Evolutionary conservation across 1,139 yeast species (phyloP), one percentile per base, ranked within the genome.

Genomic region (Candida mesenterica): DNA sequence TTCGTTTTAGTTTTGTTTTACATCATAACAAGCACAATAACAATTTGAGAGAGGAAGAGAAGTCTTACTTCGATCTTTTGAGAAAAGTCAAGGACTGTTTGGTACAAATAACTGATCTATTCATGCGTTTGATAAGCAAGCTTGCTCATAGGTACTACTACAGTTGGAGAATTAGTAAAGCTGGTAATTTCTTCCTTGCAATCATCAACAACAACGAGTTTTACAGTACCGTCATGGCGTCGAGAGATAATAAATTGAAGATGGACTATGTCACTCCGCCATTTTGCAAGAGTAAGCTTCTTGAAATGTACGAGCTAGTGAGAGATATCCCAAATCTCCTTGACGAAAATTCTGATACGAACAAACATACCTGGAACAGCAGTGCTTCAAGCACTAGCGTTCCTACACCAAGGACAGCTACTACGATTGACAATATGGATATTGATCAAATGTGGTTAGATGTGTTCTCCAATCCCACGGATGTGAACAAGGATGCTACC

Each of bases 1-100:
- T 64, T 3, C 48, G 67, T 10, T 42, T 44, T 15, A 50, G 48
- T 30, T 42, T 42, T 22, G 25, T 33, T 7, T 33, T 39, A 15
- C 40, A 34, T 17, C 44, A 39, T 23, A 36, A 38, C 30, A 38
- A 36, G 28, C 30, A 31, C 29, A 41, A 34, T 24, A 36, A 36
- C 17, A 32, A 38, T 15, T 28, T 34, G 24, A 33, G 33, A 3
- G 42, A 36, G 7, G 42, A 42, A 5, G 42, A 42, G 24, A 37
- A 31, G 15, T 37, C 31, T 14, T 41, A 41, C 28, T 41, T 34
- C 22, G 29, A 20, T 3, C 23, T 39, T 10, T 29, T 39, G 33
- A 22, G 22, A 18, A 24, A 31, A 5, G 12, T 40, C 23, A 36
- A 39, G 15, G 36, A 40, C 22, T 7, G 10, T 4, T 24, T 42